Percentiles rank a stretch among this genome's conserved stretches.
phyloP scores from a whole-genome alignment of 306 rosid genomes.

The Trifolium repens region DNA sequence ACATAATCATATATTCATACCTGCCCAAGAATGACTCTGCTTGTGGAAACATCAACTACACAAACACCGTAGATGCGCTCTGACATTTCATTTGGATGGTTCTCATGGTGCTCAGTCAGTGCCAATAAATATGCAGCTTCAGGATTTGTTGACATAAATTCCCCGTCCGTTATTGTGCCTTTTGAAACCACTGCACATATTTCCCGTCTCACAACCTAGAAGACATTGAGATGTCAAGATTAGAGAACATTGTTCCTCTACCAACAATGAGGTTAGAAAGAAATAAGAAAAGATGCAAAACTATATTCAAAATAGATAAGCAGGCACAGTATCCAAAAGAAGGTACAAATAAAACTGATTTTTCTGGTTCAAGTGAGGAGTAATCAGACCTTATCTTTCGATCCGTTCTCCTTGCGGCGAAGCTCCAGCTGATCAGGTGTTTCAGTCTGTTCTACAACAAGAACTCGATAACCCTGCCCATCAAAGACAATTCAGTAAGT shows the following conservation, averaged over 20 bases:
- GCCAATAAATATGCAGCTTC: conserved; percentile 91
- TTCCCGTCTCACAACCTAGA: conserved; percentile 94
- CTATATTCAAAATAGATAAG: conserved; percentile 11
- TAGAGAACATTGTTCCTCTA: conserved; percentile 25
- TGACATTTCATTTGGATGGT: conserved; percentile 49
- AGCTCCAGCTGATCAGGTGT: conserved; percentile 92
- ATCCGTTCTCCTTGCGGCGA: conserved; percentile 88
- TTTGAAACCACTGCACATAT: conserved; percentile 90
- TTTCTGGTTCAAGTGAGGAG: conserved; percentile 26
- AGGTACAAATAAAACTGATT: conserved; percentile 16
- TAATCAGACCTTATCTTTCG: conserved; percentile 76
- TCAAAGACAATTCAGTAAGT: conserved; percentile 46
- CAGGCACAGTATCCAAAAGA: background rate
- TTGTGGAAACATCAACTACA: conserved; percentile 77
- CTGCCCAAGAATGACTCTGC: conserved; percentile 91
- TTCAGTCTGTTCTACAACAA: conserved; percentile 97
- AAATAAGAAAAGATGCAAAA: conserved; percentile 14
- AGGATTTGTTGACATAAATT: conserved; percentile 77
- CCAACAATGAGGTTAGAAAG: background rate
- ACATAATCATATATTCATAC: conserved; percentile 69
- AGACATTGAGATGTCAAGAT: conserved; percentile 29
- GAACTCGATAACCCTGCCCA: conserved; percentile 88
- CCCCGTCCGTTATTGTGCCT: conserved; percentile 91
- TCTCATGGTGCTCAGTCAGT: conserved; percentile 64
- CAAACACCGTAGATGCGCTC: conserved; percentile 79